These are phyloP conservation scores for Nicotiana tomentosiformis DNA, from an alignment of 257 asterid genomes.

Conservation along the genomic window DNA sequence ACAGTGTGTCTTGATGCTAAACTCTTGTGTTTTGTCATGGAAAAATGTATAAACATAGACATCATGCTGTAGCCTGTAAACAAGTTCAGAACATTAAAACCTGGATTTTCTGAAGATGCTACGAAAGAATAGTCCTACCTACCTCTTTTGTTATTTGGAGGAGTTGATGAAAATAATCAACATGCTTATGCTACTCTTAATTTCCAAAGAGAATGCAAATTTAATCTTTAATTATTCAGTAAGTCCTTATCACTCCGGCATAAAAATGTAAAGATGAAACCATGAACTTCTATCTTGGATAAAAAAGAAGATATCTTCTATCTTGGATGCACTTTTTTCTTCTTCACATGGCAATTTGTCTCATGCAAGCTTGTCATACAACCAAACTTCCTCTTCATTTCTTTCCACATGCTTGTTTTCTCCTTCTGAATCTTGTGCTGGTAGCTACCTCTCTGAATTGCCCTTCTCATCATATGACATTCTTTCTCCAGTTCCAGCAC, in stretches of 20 bases:
- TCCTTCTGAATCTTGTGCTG: not conserved
- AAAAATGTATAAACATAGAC: not conserved
- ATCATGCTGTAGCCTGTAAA: not conserved
- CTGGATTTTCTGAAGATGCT: not conserved
- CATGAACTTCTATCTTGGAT: not conserved
- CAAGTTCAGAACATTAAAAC: not conserved
- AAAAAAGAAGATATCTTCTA: constrained; percentile 9
- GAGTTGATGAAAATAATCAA: not conserved
- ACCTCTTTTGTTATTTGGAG: not conserved
- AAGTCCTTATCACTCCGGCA: not conserved
- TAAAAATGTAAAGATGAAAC: not conserved
- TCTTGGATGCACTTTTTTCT: constrained; percentile 55
- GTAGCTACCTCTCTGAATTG: constrained; percentile 31
- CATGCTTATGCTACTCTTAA: not conserved
- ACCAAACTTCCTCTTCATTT: constrained; percentile 86
- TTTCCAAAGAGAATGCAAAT: not conserved
- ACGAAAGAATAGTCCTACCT: not conserved
- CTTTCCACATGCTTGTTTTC: constrained; percentile 63
- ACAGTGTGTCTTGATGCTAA: not conserved
- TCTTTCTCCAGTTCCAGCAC: constrained; percentile 61
- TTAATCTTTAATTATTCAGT: not conserved
- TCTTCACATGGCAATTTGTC: constrained; percentile 55
- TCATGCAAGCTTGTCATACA: constrained; percentile 44
- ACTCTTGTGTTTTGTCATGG: not conserved
- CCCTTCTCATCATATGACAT: constrained; percentile 49